These are phyloP conservation scores for Cutaneotrichosporon cavernicola DNA, from an alignment of 1,284 basidiomycete species.

Conservation along the genomic window DNA sequence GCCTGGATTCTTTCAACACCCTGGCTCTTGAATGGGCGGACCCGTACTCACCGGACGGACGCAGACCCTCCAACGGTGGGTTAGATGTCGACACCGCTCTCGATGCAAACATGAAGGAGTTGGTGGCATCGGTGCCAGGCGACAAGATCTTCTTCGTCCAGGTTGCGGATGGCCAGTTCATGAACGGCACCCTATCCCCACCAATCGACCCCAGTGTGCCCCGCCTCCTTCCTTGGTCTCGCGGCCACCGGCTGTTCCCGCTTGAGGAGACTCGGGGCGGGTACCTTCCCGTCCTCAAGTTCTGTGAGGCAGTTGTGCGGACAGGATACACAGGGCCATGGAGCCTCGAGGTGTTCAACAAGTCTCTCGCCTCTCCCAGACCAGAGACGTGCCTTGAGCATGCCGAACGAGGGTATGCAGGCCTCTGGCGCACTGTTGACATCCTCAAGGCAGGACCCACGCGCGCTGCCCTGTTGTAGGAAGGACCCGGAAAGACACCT, in stretches of 20 bases:
- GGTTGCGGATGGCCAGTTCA: slow-evolving; percentile 14
- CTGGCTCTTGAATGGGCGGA: slow-evolving; percentile 16
- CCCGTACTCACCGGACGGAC: background rate
- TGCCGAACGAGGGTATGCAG: background rate
- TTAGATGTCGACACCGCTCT: background rate
- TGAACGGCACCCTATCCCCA: background rate
- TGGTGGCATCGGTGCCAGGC: background rate
- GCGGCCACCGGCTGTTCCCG: slow-evolving; percentile 9
- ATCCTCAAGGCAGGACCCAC: background rate
- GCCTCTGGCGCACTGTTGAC: background rate
- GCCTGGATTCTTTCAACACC: slow-evolving; percentile 18
- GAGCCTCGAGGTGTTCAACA: slow-evolving; percentile 18
- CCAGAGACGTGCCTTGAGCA: background rate
- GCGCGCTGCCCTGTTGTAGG: background rate
- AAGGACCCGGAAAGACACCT: background rate
- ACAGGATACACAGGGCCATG: slow-evolving; percentile 10
- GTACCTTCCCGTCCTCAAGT: slow-evolving; percentile 15
- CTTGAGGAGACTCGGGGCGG: slow-evolving; percentile 5
- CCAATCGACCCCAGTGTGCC: slow-evolving; percentile 8
- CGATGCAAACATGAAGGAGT: background rate
- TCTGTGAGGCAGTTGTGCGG: slow-evolving; percentile 4
- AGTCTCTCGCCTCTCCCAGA: background rate
- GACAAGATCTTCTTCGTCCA: slow-evolving; percentile 12
- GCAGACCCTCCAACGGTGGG: background rate
- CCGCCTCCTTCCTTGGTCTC: slow-evolving; percentile 7